phyloP scores from a whole-genome alignment of 1,284 basidiomycete genomes.

The Neotropicomus parvogracilis region DNA sequence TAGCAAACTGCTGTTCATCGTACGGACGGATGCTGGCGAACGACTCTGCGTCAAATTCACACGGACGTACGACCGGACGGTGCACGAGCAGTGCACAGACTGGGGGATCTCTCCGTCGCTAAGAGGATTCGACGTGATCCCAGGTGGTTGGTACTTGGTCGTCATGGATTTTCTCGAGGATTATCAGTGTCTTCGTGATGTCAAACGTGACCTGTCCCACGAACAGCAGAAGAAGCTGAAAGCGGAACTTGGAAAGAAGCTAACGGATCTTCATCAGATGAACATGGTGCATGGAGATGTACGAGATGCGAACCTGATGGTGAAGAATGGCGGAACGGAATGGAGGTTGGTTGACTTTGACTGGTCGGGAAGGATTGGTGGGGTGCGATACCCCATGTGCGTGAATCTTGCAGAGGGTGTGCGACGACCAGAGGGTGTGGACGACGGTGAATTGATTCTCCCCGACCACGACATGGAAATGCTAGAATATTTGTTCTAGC shows the following conservation, averaged over 20 bases:
- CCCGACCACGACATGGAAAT: not conserved
- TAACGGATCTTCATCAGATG: not conserved
- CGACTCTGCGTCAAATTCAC: not conserved
- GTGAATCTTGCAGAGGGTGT: slow-evolving; percentile 7
- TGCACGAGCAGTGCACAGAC: not conserved
- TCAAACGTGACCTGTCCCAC: not conserved
- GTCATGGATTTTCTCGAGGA: not conserved
- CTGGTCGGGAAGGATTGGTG: not conserved
- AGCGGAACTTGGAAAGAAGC: not conserved
- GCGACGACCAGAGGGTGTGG: not conserved
- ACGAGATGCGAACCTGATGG: not conserved
- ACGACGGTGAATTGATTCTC: not conserved
- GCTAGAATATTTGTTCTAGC: not conserved
- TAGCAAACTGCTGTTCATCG: not conserved
- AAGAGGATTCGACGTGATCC: not conserved
- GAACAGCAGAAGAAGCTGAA: not conserved
- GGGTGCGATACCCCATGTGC: not conserved
- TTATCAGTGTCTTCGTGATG: not conserved
- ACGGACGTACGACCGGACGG: not conserved
- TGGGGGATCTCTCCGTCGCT: not conserved
- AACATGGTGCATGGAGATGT: not conserved
- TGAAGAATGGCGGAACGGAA: not conserved
- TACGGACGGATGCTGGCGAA: not conserved
- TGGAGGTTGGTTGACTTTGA: not conserved
- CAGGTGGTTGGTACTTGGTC: not conserved